Evolutionary conservation across 2,329 filamentous ascomycete species (phyloP), one percentile per base, ranked within the genome.

Genomic region (Xylaria sp.): DNA sequence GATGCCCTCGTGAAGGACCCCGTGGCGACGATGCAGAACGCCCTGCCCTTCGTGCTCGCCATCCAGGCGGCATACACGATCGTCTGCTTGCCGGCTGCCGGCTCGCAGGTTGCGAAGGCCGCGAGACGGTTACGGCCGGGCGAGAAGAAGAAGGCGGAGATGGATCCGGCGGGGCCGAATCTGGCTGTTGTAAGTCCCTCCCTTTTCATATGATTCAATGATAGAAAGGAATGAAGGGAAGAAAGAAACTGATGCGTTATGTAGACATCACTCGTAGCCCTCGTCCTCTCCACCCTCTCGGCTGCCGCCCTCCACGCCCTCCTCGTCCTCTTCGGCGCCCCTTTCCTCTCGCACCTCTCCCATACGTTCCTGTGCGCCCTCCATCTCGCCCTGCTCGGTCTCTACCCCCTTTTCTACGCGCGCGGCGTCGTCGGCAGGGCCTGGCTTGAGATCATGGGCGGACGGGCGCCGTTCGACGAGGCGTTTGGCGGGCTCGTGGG

Each of bases 291-390:
- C 16, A 54, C 68, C 13, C 57, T 75, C 52, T 61, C 66, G 23
- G 65, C 65, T 51, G 53, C 54, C 11, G 65, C 73, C 34, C 68
- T 87, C 19, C 80, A 87, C 72, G 72, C 84, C 49, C 76, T 86
- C 44, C 83, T 95, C 68, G 80, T 97, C 69, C 88, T 97, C 66
- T 95, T 97, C 75, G 94, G 94, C 70, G 94, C 93, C 6, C 94
- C 94, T 0, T 79, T 96, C 56, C 90, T 93, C 37, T 91, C 90
- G 0, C 90, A 97, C 73, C 77, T 88, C 54, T 72, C 80, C 3
- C 88, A 95, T 66, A 99, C 94, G 1, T 72, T 90, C 37, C 85
- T 97, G 42, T 89, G 87, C 73, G 89, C 91, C 2, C 83, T 88
- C 1, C 92, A 97, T 73, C 83, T 97, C 61, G 84, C 92, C 9